Percentiles rank a stretch among this genome's conserved stretches.
These are phyloP conservation scores for Alternaria burnsii DNA, from an alignment of 2,329 filamentous ascomycete genomes.

Conservation along the genomic window DNA sequence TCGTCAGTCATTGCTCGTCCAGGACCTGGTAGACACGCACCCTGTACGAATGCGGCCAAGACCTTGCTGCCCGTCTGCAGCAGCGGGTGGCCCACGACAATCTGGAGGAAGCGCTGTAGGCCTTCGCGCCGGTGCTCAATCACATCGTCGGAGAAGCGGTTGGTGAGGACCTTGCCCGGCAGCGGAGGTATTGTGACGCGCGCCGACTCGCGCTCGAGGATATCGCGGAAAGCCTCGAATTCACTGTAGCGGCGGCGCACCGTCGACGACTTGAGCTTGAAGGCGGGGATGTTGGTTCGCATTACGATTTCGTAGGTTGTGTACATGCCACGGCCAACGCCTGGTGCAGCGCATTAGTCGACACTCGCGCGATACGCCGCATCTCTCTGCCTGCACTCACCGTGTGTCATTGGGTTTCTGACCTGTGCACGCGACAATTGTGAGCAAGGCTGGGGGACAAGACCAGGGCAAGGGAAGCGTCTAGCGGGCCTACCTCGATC, in stretches of 20 bases:
- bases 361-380: not conserved
- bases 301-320: conserved; percentile 99
- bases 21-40: conserved; percentile 57
- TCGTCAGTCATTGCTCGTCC: conserved; percentile 21
- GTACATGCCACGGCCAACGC: conserved; percentile 95
- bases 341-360: conserved; percentile 70
- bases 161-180: conserved; percentile 97
- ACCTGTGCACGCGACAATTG: conserved; percentile 66
- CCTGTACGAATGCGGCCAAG: conserved; percentile 94
- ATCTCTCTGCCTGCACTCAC: conserved; percentile 15
- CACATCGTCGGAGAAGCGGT: conserved; percentile 96
- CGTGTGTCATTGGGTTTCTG: conserved; percentile 71
- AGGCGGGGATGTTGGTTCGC: conserved; percentile 97
- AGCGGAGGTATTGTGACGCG: conserved; percentile 95
- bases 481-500: conserved; percentile 74
- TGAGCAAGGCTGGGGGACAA: conserved; percentile 27
- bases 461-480: conserved; percentile 12
- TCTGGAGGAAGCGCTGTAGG: conserved; percentile 94
- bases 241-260: conserved; percentile 96
- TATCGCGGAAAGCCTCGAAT: conserved; percentile 98
- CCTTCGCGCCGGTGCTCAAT: conserved; percentile 94
- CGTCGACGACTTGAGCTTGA: conserved; percentile 85
- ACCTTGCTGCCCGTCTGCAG: conserved; percentile 98
- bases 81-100: conserved; percentile 94
- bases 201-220: conserved; percentile 92